Evolutionary conservation across 2,329 filamentous ascomycete species (phyloP), one percentile per base, ranked within the genome.

Genomic region (Xylariaceae sp.): DNA sequence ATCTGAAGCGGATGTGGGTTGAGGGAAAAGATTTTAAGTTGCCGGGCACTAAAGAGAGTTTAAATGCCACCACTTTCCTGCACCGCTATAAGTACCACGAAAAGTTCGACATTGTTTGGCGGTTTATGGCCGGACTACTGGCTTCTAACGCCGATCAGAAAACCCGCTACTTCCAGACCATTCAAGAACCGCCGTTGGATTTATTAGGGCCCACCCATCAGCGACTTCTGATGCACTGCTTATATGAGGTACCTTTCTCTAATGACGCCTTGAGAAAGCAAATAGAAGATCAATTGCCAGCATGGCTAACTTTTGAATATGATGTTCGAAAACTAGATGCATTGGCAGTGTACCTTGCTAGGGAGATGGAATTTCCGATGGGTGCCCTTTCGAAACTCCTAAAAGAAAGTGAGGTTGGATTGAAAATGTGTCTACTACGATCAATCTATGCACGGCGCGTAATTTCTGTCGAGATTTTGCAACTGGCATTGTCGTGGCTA

Each of bases 71-170:
- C 9, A 51, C 44, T 1, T 72, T 71, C 49, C 60, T 75, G 34
- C 61, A 55, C 41, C 45, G 64, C 50, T 21, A 72, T 12, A 76
- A 76, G 56, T 75, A 75, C 58, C 21, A 16, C 0, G 36, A 21
- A 61, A 61, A 22, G 39, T 75, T 71, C 55, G 66, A 74, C 48
- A 65, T 75, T 5, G 55, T 75, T 2, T 76, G 72, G 73, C 68
- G 72, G 13, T 76, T 76, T 60, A 68, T 72, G 40, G 54, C 68
- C 2, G 72, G 73, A n/a, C 53, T 74, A n/a, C 62, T 74, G 32
- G 43, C 61, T n/a, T 41, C 52, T 32, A 46, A 62, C 9, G 19
- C 59, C 6, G 46, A 60, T 16, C 40, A 45, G 26, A 18, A 19
- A 47, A 29, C 15, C 18, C 12, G 40, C 12, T 70, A 71, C 51